Evolutionary conservation across 1,284 basidiomycete species (phyloP).

Genomic region (Ceratobasidium theobromae): DNA sequence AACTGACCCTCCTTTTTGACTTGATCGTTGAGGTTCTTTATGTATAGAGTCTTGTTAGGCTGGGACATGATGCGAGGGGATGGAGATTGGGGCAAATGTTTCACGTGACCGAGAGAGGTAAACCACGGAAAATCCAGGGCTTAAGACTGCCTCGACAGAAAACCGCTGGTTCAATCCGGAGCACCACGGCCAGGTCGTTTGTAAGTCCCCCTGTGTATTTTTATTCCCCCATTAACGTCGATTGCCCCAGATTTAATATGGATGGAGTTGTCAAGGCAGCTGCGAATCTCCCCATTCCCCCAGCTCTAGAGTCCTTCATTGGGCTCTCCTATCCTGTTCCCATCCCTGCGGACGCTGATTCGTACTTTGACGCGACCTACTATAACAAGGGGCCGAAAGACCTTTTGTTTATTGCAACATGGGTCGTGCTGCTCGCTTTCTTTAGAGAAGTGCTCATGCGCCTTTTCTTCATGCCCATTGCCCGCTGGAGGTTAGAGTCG

Average conservation of each 20-base stretch:
- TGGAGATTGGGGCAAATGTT: not conserved
- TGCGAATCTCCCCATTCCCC: not conserved
- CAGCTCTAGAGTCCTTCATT: conserved; percentile 57
- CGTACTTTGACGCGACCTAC: conserved; percentile 64
- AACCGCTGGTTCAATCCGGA: too few relatives aligned
- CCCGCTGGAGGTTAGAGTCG: conserved; percentile 60
- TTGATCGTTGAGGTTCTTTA: conserved; percentile 94
- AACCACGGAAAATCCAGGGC: conserved; percentile 13
- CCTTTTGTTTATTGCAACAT: conserved; percentile 67
- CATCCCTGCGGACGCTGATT: conserved; percentile 60
- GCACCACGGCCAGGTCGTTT: too few relatives aligned
- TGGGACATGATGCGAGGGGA: conserved; percentile 4
- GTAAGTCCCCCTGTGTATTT: not conserved
- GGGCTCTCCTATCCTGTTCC: conserved; percentile 69
- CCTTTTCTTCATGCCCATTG: conserved; percentile 74
- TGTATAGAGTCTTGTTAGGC: conserved; percentile 87
- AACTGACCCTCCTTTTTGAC: conserved; percentile 77
- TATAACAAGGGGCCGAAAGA: conserved; percentile 73
- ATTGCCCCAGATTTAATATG: not conserved
- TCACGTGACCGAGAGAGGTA: not conserved
- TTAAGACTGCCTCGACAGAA: too few relatives aligned
- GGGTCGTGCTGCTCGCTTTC: conserved; percentile 75
- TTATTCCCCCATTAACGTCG: not conserved
- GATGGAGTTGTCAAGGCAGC: conserved; percentile 8
- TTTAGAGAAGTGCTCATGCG: conserved; percentile 75